phyloP scores from a whole-genome alignment of 805 yeast genomes.

The Cephaloascus fragrans region DNA sequence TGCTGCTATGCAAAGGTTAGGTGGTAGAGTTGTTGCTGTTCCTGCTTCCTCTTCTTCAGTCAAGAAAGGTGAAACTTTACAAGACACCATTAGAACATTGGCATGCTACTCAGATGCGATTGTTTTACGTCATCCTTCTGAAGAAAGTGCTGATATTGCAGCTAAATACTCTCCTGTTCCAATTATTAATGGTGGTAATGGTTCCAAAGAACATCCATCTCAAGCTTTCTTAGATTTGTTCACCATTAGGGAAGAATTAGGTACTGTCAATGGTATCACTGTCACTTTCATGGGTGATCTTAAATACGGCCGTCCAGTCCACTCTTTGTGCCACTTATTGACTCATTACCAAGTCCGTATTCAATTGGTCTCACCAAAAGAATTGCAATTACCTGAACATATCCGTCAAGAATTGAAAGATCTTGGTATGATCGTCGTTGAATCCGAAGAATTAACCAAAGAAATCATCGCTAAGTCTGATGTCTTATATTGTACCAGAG shows the following conservation, averaged over 20 bases:
- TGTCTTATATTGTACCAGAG: slow-evolving; percentile 95
- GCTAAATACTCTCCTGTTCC: slow-evolving; percentile 97
- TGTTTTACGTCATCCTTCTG: slow-evolving; percentile 93
- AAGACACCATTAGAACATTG: slow-evolving; percentile 90
- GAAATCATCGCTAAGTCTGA: slow-evolving; percentile 86
- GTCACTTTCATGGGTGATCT: slow-evolving; percentile 99
- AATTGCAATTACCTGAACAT: slow-evolving; percentile 71
- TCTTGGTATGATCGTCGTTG: slow-evolving; percentile 62
- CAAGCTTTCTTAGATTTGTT: slow-evolving; percentile 96
- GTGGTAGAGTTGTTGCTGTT: slow-evolving; percentile 92
- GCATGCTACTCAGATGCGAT: slow-evolving; percentile 96
- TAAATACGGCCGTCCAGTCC: slow-evolving; percentile 97
- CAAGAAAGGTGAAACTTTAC: slow-evolving; percentile 95
- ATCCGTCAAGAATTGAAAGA: slow-evolving; percentile 56
- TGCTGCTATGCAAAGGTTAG: slow-evolving; percentile 99
- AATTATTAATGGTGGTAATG: slow-evolving; percentile 96
- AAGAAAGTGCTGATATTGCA: slow-evolving; percentile 86
- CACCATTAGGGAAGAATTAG: slow-evolving; percentile 97
- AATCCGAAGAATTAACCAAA: slow-evolving; percentile 69
- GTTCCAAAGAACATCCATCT: slow-evolving; percentile 96
- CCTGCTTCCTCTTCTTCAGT: slow-evolving; percentile 85
- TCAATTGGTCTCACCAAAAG: slow-evolving; percentile 87
- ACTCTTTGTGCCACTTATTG: slow-evolving; percentile 84
- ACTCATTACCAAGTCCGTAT: slow-evolving; percentile 88
- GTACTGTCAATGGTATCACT: slow-evolving; percentile 96